These are phyloP conservation scores for Hibiscus trionum DNA, from an alignment of 345 rosid species.

Conservation along the genomic window DNA sequence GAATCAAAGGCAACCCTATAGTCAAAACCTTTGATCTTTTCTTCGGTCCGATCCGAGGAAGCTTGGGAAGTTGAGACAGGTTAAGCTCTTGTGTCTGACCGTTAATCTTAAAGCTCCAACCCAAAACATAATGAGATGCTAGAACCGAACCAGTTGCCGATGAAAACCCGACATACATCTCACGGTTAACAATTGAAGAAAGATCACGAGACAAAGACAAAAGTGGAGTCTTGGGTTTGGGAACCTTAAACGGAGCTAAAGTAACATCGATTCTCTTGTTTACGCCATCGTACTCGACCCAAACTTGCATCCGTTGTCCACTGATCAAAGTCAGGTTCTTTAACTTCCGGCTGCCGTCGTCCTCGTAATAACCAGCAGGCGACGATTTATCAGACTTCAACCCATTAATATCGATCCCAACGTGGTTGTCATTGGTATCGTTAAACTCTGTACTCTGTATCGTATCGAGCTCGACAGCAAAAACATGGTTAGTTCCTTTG, in stretches of 20 bases:
- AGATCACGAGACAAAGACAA: slow-evolving; percentile 41
- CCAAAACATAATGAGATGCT: slow-evolving; percentile 44
- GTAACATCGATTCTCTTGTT: slow-evolving; percentile 26
- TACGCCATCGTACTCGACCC: slow-evolving; percentile 42
- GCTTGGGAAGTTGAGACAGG: slow-evolving; percentile 50
- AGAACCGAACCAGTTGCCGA: slow-evolving; percentile 45
- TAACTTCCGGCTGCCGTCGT: not conserved
- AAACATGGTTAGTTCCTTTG: slow-evolving; percentile 15
- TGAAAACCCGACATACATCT: slow-evolving; percentile 67
- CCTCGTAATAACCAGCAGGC: slow-evolving; percentile 11
- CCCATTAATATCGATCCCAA: slow-evolving; percentile 22
- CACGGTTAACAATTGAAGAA: slow-evolving; percentile 20
- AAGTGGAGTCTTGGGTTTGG: slow-evolving; percentile 38
- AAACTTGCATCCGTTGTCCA: slow-evolving; percentile 30
- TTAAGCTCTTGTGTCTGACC: slow-evolving; percentile 32
- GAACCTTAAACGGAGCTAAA: slow-evolving; percentile 25
- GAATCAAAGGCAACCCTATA: slow-evolving; percentile 41
- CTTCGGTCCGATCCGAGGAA: slow-evolving; percentile 38
- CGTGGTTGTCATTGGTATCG: slow-evolving; percentile 23
- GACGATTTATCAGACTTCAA: slow-evolving; percentile 3
- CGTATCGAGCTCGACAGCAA: slow-evolving; percentile 27
- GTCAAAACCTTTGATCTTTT: slow-evolving; percentile 26
- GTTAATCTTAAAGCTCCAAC: slow-evolving; percentile 61
- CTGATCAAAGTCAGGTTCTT: slow-evolving; percentile 26
- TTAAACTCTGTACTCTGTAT: slow-evolving; percentile 10